These are phyloP conservation scores for Inga leiocalycina DNA, from an alignment of 306 rosid species.

Conservation along the genomic window DNA sequence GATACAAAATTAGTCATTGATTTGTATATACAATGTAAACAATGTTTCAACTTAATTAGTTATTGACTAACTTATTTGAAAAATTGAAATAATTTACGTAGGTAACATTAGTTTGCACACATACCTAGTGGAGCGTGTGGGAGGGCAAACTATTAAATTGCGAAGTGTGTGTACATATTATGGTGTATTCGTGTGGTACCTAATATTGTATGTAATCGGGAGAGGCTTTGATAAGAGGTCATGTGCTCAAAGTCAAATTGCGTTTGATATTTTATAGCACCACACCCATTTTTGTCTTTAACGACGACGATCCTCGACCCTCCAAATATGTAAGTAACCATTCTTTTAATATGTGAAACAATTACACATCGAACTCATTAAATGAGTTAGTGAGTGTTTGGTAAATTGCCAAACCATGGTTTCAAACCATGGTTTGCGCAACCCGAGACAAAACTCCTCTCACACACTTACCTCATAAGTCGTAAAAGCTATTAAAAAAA, in stretches of 20 bases:
- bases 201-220: neutral
- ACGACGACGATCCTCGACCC: neutral
- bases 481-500: too few species aligned
- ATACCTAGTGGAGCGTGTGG: neutral
- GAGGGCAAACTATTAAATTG: neutral
- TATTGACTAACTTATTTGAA: neutral
- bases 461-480: too few species aligned
- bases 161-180: neutral
- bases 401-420: too few species aligned
- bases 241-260: slow-evolving; percentile 12
- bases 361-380: neutral
- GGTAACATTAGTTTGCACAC: neutral
- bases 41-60: too few species aligned
- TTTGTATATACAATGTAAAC: neutral
- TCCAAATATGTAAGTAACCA: neutral
- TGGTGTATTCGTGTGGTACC: neutral
- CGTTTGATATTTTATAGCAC: neutral
- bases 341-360: neutral
- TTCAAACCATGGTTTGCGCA: too few species aligned
- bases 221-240: neutral
- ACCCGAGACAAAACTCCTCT: too few species aligned
- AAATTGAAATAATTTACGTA: neutral
- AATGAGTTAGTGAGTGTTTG: neutral
- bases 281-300: neutral
- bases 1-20: neutral